A percentile compares a stretch with the other conserved stretches of the same genome.
phyloP scores from a whole-genome alignment of 805 yeast species.

The Candida nemodendra region DNA sequence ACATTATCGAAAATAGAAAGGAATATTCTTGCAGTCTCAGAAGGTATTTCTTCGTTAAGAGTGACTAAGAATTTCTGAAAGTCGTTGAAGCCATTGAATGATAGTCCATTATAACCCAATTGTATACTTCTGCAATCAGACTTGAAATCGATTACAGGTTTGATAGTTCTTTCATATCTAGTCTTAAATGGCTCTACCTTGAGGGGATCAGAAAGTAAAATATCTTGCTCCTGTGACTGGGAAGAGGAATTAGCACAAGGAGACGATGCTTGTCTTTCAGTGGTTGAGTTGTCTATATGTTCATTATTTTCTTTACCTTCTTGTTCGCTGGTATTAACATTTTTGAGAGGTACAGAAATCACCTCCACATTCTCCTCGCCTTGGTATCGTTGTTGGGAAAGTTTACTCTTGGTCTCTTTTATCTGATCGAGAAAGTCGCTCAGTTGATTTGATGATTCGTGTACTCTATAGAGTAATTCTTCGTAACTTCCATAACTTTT shows the following conservation, averaged over 20 bases:
- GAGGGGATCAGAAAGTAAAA: constrained; percentile 3
- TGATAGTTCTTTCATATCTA: constrained; percentile 5
- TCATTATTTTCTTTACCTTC: not conserved
- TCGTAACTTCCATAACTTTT: constrained; percentile 6
- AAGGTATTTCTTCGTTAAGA: constrained; percentile 8
- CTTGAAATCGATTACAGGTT: constrained; percentile 7
- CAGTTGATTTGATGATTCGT: constrained; percentile 6
- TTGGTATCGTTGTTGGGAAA: not conserved
- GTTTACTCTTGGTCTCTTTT: constrained; percentile 6
- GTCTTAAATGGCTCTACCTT: constrained; percentile 10
- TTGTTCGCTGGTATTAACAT: too few relatives aligned
- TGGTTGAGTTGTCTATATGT: not conserved
- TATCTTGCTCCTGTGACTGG: not conserved
- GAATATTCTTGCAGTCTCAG: constrained; percentile 9
- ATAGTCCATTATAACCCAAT: constrained; percentile 10
- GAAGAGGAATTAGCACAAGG: not conserved
- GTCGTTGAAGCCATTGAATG: constrained; percentile 8
- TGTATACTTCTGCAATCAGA: constrained; percentile 1
- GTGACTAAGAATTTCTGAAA: constrained; percentile 10
- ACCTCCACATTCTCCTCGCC: not conserved
- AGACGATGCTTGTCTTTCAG: not conserved
- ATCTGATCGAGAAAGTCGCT: constrained; percentile 4
- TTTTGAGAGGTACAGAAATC: not conserved
- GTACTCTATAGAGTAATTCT: constrained; percentile 1
- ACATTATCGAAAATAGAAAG: constrained; percentile 9